A percentile compares a stretch with the other conserved stretches of the same genome.
Conservation (phyloP, 768 basidiomycete species). For the Naganishia antarctica region DNA sequence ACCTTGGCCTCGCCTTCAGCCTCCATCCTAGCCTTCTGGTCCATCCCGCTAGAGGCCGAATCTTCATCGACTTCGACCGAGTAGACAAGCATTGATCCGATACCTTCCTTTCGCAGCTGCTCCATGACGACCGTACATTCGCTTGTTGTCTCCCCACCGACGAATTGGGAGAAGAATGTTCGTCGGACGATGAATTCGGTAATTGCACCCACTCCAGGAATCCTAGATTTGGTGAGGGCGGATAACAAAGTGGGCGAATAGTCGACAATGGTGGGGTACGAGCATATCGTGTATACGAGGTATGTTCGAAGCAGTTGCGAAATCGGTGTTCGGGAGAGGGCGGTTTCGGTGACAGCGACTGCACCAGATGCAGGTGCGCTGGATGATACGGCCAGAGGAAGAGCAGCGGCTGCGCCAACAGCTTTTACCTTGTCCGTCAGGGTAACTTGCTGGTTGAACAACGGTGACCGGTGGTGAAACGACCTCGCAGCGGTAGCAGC, state of each 20-base stretch:
- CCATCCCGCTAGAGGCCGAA: conserved; percentile 51
- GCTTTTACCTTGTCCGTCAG: conserved; percentile 7
- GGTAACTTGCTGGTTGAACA: not conserved
- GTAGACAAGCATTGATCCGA: conserved; percentile 74
- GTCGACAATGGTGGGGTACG: conserved; percentile 71
- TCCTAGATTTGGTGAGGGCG: conserved; percentile 54
- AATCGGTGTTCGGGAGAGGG: conserved; percentile 39
- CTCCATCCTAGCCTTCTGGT: conserved; percentile 53
- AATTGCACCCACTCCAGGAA: conserved; percentile 59
- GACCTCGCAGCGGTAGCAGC: not conserved
- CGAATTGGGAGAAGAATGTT: conserved; percentile 89
- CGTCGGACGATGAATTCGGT: conserved; percentile 66
- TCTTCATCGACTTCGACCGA: conserved; percentile 79
- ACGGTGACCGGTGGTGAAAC: conserved; percentile 3
- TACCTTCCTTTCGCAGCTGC: conserved; percentile 61
- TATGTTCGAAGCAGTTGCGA: conserved; percentile 63
- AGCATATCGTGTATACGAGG: conserved; percentile 74
- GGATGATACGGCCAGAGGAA: not conserved
- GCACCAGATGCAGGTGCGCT: not conserved
- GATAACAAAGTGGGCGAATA: conserved; percentile 64
- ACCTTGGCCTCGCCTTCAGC: conserved; percentile 52
- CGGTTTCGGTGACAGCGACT: not conserved
- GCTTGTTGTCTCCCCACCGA: conserved; percentile 76
- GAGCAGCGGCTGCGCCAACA: not conserved
- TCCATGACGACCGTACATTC: conserved; percentile 64